phyloP scores from a whole-genome alignment of 1,284 basidiomycete species.

The Irpex sp. region DNA sequence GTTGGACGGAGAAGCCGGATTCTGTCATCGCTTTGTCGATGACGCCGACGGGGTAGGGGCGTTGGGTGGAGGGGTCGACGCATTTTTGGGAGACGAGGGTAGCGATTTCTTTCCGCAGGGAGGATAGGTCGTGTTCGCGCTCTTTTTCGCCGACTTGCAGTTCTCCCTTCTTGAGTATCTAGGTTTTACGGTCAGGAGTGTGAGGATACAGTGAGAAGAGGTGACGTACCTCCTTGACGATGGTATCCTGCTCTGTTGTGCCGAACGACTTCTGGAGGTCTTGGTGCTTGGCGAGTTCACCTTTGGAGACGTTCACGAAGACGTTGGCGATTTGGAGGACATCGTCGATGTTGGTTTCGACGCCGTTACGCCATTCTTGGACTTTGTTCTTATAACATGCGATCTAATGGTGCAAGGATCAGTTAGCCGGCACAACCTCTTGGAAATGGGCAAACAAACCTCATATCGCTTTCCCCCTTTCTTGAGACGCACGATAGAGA shows the following conservation, averaged over 20 bases:
- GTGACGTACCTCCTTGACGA: constrained; percentile 75
- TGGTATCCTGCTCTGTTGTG: constrained; percentile 68
- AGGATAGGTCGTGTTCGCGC: constrained; percentile 83
- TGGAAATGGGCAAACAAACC: constrained; percentile 41
- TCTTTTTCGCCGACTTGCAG: constrained; percentile 98
- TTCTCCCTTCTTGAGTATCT: constrained; percentile 96
- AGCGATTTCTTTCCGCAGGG: constrained; percentile 89
- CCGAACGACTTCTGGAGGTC: constrained; percentile 93
- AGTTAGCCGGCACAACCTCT: not conserved
- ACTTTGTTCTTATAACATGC: constrained; percentile 99
- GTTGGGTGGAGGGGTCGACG: constrained; percentile 87
- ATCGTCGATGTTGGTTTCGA: constrained; percentile 93
- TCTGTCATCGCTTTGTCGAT: constrained; percentile 98
- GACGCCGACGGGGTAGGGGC: constrained; percentile 92
- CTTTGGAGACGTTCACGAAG: constrained; percentile 96
- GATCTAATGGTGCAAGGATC: constrained; percentile 59
- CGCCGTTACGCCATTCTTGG: constrained; percentile 91
- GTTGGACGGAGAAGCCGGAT: constrained; percentile 88
- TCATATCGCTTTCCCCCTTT: constrained; percentile 98
- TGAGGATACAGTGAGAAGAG: not conserved
- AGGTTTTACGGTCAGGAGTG: not conserved
- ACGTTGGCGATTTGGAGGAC: constrained; percentile 97
- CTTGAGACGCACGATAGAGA: constrained; percentile 92
- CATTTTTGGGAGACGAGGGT: constrained; percentile 94
- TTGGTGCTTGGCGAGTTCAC: constrained; percentile 84